Conservation (phyloP, 2,329 filamentous ascomycete genomes). For the Ophiocordyceps australis region DNA sequence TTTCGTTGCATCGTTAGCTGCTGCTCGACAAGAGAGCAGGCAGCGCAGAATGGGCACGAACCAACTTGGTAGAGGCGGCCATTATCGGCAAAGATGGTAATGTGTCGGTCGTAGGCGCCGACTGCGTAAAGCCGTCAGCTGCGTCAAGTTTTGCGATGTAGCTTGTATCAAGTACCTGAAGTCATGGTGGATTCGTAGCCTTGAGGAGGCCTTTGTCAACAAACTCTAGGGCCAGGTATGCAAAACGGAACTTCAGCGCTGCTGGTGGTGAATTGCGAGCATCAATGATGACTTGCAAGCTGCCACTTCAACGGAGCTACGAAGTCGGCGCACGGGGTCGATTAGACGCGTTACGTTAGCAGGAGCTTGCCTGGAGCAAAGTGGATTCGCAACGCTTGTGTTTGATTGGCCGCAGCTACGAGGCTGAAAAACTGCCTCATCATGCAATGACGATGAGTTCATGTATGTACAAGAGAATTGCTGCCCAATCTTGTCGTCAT, state of each 20-base stretch:
- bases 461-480: no score
- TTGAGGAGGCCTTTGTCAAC: conserved; percentile 3
- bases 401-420: conserved; percentile 8
- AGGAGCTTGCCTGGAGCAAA: conserved; percentile 26
- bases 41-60: conserved; percentile 28
- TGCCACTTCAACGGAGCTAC: no score
- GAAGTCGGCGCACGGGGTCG: no score
- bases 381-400: no score
- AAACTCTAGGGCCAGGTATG: conserved; percentile 1
- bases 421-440: conserved; percentile 15
- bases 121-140: no score
- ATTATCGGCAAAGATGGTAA: conserved; percentile 99
- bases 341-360: conserved; percentile 29
- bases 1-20: conserved; percentile 1
- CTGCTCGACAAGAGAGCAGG: not conserved
- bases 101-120: conserved; percentile 93
- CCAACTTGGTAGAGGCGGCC: conserved; percentile 98
- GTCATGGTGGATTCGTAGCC: conserved; percentile 20
- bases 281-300: no score
- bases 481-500: no score
- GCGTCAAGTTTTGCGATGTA: no score
- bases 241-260: conserved; percentile 5
- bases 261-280: no score
- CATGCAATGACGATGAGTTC: no score
- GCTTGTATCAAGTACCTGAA: conserved; percentile 37